Evolutionary conservation across 495 filamentous ascomycete species (phyloP), one percentile per base, ranked within the genome.

Genomic region (Penicillium ucsense): DNA sequence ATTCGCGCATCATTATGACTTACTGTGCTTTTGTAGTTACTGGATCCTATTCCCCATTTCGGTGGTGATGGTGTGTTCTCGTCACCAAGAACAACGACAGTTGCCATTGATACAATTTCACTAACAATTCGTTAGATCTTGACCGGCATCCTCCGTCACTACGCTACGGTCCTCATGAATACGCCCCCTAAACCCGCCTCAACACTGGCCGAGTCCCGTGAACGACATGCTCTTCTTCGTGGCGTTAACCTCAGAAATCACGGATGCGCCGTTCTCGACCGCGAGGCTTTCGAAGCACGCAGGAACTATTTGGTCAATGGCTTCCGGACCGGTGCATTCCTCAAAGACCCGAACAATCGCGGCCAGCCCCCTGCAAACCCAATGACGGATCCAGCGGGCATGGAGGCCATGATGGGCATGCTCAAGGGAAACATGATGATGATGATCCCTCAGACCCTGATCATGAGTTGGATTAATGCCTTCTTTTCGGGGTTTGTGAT

Each of bases 321-420:
- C 9, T 97, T 84, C 71, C 84, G 94, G 56, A 83, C 77, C 35
- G 92, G 94, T 39, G 77, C 78, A 27, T 97, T 88, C 65, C 71
- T 98, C 30, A 96, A 95, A 65, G 86, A 91, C 54, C 90, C 88
- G 5, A 84, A 88, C 8, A 80, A 74, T 56, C 83, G 82, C 50
- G 91, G 89, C 42, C 85, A 95, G 66, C 84, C 89, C 28, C 84
- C 88, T 8, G 81, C 87, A 43, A 97, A 98, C 66, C 92, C 94
- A 12, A 90, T 97, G 86, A 85, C 83, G 33, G 92, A 98, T 66
- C 92, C 92, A n/a, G 85, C 83, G 42, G 89, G 86, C 41, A 98
- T 97, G 94, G 94, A 97, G 61, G 89, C 87, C 47, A 96, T 97
- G 91, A 97, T 97, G 92, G 91, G 91, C 47, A 94, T 94, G 89